These are phyloP conservation scores for Barnettozyma populi DNA, from an alignment of 805 yeast species.

Conservation along the genomic window DNA sequence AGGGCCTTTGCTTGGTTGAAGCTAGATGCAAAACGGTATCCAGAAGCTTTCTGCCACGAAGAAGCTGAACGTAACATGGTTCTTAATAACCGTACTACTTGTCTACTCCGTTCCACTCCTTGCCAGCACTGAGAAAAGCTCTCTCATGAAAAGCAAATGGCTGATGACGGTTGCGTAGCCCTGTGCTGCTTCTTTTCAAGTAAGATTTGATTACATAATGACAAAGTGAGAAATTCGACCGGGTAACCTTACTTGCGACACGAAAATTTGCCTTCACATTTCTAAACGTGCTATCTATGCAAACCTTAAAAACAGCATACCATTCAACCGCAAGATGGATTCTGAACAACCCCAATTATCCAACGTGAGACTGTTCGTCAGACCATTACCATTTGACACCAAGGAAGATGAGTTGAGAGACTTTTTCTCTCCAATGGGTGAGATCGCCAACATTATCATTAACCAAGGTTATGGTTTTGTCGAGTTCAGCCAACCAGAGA, in stretches of 20 bases:
- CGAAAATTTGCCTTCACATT: background rate
- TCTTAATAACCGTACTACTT: background rate
- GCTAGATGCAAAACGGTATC: conserved; percentile 18
- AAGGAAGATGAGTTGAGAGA: conserved; percentile 59
- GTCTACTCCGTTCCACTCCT: too few species aligned
- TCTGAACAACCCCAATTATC: conserved; percentile 28
- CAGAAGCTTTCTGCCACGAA: conserved; percentile 1
- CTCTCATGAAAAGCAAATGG: background rate
- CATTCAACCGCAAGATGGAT: conserved; percentile 3
- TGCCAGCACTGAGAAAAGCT: background rate
- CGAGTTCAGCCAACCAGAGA: conserved; percentile 70
- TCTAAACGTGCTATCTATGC: background rate
- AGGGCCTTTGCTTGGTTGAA: conserved; percentile 31
- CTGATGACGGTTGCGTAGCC: background rate
- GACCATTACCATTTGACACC: conserved; percentile 56
- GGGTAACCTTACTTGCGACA: background rate
- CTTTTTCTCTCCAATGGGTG: conserved; percentile 61
- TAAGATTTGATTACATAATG: background rate
- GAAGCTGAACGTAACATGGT: conserved; percentile 7
- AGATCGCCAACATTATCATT: conserved; percentile 60
- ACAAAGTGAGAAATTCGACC: background rate
- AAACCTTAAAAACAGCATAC: background rate
- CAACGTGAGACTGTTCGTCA: conserved; percentile 46
- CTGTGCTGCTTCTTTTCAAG: background rate
- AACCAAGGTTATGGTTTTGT: conserved; percentile 87